Evolutionary conservation across 768 basidiomycete species (phyloP).

Genomic region (Podaxis carcinomalis): DNA sequence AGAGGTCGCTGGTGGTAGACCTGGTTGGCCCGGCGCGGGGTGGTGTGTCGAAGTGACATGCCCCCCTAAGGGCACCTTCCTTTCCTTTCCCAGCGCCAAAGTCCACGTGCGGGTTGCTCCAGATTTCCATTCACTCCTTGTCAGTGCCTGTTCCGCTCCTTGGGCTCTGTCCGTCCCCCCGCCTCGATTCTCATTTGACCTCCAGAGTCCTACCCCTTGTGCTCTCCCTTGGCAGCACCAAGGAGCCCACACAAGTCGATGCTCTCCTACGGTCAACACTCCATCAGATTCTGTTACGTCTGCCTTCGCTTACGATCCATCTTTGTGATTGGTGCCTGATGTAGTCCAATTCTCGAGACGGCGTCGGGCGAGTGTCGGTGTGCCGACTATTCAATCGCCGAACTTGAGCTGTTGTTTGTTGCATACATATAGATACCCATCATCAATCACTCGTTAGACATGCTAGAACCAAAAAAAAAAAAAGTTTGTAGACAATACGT

Average conservation of each 20-base stretch:
- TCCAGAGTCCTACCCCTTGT: too few species aligned
- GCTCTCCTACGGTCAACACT: background rate
- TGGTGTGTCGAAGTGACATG: constrained; percentile 6
- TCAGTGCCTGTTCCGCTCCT: background rate
- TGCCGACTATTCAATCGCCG: background rate
- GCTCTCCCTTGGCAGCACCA: too few species aligned
- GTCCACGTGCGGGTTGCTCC: background rate
- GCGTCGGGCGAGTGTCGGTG: background rate
- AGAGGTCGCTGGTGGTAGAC: background rate
- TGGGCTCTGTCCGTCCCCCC: background rate
- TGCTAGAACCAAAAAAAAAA: too few species aligned
- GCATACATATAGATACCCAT: too few species aligned
- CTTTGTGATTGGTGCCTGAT: background rate
- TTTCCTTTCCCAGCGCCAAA: background rate
- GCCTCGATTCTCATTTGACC: background rate
- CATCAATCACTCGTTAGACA: too few species aligned
- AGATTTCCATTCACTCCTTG: background rate
- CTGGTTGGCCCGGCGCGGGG: background rate
- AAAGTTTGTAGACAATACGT: too few species aligned
- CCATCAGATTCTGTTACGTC: background rate
- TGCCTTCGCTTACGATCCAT: background rate
- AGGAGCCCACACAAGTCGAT: too few species aligned
- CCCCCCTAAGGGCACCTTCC: background rate
- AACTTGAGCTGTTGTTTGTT: too few species aligned
- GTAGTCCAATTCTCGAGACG: background rate